phyloP scores from a whole-genome alignment of 495 filamentous ascomycete species.

The Hypoxylon perforatum region DNA sequence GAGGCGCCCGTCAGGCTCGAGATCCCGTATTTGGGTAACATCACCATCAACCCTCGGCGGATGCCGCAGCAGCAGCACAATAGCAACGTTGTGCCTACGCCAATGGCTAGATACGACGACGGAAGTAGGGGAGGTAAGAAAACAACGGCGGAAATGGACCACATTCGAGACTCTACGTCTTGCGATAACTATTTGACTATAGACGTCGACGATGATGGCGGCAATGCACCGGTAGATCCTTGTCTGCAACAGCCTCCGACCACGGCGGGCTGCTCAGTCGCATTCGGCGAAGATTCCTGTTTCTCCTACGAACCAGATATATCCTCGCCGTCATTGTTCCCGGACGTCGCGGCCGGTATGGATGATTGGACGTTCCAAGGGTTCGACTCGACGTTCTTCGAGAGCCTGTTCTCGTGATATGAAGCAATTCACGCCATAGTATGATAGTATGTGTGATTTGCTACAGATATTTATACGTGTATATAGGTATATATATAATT shows the following conservation, averaged over 20 bases:
- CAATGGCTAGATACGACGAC: slow-evolving; percentile 1
- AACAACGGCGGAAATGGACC: not conserved
- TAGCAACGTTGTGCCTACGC: not conserved
- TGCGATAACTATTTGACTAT: slow-evolving; percentile 8
- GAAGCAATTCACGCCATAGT: no score
- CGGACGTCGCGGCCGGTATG: slow-evolving; percentile 48
- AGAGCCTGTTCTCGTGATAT: slow-evolving; percentile 42
- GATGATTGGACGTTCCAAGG: slow-evolving; percentile 57
- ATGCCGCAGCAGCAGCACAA: not conserved
- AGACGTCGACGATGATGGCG: not conserved
- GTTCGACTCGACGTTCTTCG: slow-evolving; percentile 52
- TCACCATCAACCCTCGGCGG: slow-evolving; percentile 53
- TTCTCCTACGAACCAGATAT: slow-evolving; percentile 46
- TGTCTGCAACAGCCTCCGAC: slow-evolving; percentile 6
- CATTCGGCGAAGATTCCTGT: slow-evolving; percentile 29
- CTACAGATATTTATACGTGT: slow-evolving; percentile 7
- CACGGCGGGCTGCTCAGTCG: slow-evolving; percentile 8
- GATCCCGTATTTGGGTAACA: slow-evolving; percentile 59
- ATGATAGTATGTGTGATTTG: slow-evolving; percentile 4
- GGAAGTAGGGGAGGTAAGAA: not conserved
- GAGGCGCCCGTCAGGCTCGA: slow-evolving; percentile 49
- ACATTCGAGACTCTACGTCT: not conserved
- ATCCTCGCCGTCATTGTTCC: slow-evolving; percentile 24
- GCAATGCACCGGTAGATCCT: slow-evolving; percentile 6
- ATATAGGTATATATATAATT: slow-evolving; percentile 37